phyloP scores from a whole-genome alignment of 2,329 filamentous ascomycete genomes.

The Raffaelea deltoideospora region DNA sequence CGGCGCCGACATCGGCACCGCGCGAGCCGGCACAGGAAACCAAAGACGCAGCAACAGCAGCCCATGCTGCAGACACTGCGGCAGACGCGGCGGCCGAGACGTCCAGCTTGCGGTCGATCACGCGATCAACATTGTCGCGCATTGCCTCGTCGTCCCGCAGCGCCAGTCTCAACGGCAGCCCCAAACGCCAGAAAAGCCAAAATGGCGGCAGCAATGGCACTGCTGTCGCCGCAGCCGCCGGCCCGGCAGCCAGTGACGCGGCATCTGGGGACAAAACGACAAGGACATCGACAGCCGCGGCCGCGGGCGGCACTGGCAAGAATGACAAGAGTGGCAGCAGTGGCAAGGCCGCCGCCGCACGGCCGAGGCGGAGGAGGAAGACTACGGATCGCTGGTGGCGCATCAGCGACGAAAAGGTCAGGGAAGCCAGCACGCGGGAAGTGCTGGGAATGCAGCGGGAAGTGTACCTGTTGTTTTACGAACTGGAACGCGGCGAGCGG shows the following conservation, averaged over 20 bases:
- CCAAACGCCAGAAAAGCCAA: no score
- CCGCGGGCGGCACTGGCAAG: background rate
- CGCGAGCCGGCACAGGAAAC: constrained; percentile 6
- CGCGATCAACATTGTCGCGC: constrained; percentile 35
- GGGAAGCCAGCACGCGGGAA: constrained; percentile 83
- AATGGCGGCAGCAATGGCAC: background rate
- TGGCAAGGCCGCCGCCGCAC: constrained; percentile 10
- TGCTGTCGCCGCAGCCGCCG: background rate
- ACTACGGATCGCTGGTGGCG: constrained; percentile 80
- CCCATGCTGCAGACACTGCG: no score
- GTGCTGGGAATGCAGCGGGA: constrained; percentile 89
- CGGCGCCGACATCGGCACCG: constrained; percentile 13
- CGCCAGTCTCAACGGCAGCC: constrained; percentile 15
- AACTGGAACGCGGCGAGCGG: constrained; percentile 42
- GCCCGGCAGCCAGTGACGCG: no score
- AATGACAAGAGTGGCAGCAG: constrained; percentile 12
- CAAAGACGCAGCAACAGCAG: no score
- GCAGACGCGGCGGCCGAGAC: constrained; percentile 30
- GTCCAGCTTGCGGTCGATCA: constrained; percentile 38
- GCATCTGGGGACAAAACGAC: no score
- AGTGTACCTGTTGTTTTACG: constrained; percentile 93
- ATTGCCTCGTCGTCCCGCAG: constrained; percentile 23
- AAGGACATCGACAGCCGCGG: no score
- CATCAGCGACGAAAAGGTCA: constrained; percentile 93
- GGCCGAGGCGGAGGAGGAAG: constrained; percentile 24